Evolutionary conservation across 805 yeast genomes (phyloP), one percentile per base, ranked within the genome.

Genomic region (Candida schatavii): DNA sequence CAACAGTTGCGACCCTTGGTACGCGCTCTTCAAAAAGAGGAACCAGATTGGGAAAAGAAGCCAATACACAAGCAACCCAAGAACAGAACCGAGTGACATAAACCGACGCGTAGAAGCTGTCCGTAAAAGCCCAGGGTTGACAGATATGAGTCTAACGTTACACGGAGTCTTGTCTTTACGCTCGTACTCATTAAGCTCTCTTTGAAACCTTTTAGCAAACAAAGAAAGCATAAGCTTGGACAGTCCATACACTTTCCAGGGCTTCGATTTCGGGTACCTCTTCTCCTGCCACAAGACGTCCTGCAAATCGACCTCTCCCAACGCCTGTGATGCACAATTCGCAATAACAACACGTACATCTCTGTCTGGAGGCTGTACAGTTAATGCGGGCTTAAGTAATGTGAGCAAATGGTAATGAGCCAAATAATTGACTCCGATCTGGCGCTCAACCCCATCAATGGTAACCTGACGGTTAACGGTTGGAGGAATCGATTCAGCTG

Each of bases 111-210:
- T 82, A 20, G 95, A 80, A 2, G 96, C 87, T 2, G 96, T 81
- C 50, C 98, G 75, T 85, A 88, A 86, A 27, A 90, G 52, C 1
- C 99, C 99, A 0, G 99, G 98, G 56, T 93, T 93, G 4, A 87
- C 93, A 41, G 88, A 55, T 44, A 83, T 76, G 18, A 88, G 75
- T 39, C 83, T 75, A 19, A 87, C 80, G 52, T 84, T 86, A 55
- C 77, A 72, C 2, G 87, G 85, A 18, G 82, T 78, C 36, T 79
- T 79, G 62, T 88, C 95, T 39, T 82, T 77, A 44, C 95, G 72
- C 46, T 81, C 83, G 48, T 74, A 77, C 0, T 49, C 59, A 39
- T 75, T 72, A 37, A 88, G 57, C 46, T 81, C 70, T 40, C 81
- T 74, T 66, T 91, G 98, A 52, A 76, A 80, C 57, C 87, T 95